Percentiles rank a stretch among this genome's conserved stretches.
phyloP scores from a whole-genome alignment of 768 basidiomycete genomes.

The Russula foetens region DNA sequence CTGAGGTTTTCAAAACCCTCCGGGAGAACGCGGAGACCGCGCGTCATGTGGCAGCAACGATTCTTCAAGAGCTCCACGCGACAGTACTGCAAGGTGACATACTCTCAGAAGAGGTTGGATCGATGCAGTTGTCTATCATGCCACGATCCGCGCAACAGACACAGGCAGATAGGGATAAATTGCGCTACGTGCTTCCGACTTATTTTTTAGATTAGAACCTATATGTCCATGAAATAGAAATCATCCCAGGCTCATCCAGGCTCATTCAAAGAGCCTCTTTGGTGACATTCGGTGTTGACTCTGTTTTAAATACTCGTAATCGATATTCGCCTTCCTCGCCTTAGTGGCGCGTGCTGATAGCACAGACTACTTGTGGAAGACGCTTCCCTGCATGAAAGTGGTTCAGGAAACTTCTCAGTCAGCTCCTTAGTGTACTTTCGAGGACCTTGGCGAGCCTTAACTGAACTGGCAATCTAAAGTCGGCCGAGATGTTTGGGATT shows the following conservation, averaged over 20 bases:
- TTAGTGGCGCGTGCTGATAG: too few relatives aligned
- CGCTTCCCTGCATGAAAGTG: too few relatives aligned
- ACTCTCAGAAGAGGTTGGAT: conserved; percentile 62
- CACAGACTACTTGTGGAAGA: too few relatives aligned
- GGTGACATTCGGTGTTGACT: not conserved
- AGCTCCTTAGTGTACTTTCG: too few relatives aligned
- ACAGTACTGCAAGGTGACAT: conserved; percentile 46
- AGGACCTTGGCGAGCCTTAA: too few relatives aligned
- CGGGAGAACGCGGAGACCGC: conserved; percentile 81
- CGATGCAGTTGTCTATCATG: conserved; percentile 86
- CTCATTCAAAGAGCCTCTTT: not conserved
- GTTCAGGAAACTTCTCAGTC: too few relatives aligned
- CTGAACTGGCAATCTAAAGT: too few relatives aligned
- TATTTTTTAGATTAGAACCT: conserved; percentile 43
- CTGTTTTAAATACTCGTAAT: not conserved
- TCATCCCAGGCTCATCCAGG: not conserved
- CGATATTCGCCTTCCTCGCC: not conserved
- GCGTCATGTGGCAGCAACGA: conserved; percentile 59
- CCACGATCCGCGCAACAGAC: conserved; percentile 48
- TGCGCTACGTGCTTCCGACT: conserved; percentile 68
- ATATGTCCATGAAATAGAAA: not conserved
- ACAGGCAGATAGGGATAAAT: conserved; percentile 54
- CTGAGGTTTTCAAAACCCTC: conserved; percentile 86
- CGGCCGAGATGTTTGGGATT: too few relatives aligned
- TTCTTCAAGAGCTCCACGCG: conserved; percentile 63